A percentile compares a stretch with the other conserved stretches of the same genome.
Conservation (phyloP, 805 yeast genomes). For the Wickerhamiella siamensis region DNA sequence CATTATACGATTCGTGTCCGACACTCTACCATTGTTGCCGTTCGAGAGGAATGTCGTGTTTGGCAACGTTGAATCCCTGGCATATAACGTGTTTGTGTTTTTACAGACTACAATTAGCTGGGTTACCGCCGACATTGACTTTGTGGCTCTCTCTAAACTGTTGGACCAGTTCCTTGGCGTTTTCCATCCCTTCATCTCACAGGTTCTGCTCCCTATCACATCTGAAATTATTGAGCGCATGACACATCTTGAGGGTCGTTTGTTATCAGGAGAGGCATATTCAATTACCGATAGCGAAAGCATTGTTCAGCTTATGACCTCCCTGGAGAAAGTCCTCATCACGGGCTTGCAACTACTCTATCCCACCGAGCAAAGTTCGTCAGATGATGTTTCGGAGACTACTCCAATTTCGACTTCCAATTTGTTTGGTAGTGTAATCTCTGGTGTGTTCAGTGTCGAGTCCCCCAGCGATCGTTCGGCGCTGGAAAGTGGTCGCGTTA, state of each 20-base stretch:
- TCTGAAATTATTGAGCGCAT: constrained; percentile 2
- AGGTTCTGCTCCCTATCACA: constrained; percentile 36
- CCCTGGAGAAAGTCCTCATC: constrained; percentile 4
- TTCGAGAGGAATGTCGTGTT: constrained; percentile 6
- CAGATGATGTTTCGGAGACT: not conserved
- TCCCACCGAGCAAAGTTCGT: constrained; percentile 5
- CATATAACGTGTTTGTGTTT: not conserved
- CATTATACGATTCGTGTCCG: not conserved
- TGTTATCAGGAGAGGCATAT: not conserved
- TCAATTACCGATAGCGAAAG: constrained; percentile 1
- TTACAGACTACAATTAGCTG: constrained; percentile 31
- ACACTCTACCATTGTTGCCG: constrained; percentile 3
- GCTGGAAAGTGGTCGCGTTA: constrained; percentile 34
- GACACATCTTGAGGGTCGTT: constrained; percentile 1
- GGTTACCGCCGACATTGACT: constrained; percentile 35
- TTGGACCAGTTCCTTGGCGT: constrained; percentile 38
- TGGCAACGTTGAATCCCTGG: constrained; percentile 8
- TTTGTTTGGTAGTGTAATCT: constrained; percentile 38
- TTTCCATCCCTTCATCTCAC: constrained; percentile 39
- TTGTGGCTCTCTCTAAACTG: constrained; percentile 36
- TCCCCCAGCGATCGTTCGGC: constrained; percentile 39
- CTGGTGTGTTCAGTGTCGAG: constrained; percentile 65
- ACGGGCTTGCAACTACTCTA: constrained; percentile 6
- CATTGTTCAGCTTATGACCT: constrained; percentile 3
- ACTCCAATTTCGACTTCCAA: constrained; percentile 28